Base-by-base conservation (phyloP, 2,329 filamentous ascomycete genomes). In the Aspergillus bombycis region DNA sequence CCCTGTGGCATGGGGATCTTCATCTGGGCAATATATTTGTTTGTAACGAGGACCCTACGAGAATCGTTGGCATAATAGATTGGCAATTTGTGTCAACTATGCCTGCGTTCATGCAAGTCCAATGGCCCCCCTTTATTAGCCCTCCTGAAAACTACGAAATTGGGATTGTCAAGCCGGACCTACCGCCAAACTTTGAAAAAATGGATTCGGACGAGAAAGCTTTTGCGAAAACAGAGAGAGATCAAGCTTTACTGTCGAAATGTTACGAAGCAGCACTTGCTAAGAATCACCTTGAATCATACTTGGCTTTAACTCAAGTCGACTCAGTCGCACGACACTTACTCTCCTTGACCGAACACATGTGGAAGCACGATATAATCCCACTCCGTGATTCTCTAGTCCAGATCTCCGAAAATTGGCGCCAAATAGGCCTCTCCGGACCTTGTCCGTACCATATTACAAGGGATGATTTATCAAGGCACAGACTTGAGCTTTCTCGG, bases 1-100 rank as follows among this genome's bases (percentile, higher is more conserved):
- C 60, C 11, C 55, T 71, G 14, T 69, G 68, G 67, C 68, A 71
- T 48, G 54, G 16, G 10, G 68, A 69, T 43, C 67, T 70, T 45
- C 69, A 69, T 57, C 36, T 69, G 61, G 68, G 69, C 23, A 71
- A 72, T 58, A 69, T 71, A 50, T 71, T 66, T 58, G 64, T 72
- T 43, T 69, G 57, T 14, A 43, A 66, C 14, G 2, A 65, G 30
- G 69, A 70, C n/a, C 66, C 66, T 0, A 67, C 67, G 43, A 65
- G 41, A 9, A 63, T 71, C 4, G 58, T 64, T 14, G 57, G 61
- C 43, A 63, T 71, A 28, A 67, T 72, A 43, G 69, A 71, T 41
- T 71, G 67, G 69, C 65, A 71, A 62, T 67, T 65, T 26, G 60
- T 59, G 12, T 64, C 65, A 16, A 68, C 71, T 54, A 64, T 68